phyloP scores from a whole-genome alignment of 2,329 filamentous ascomycete genomes.

The Rachicladosporium sp. region DNA sequence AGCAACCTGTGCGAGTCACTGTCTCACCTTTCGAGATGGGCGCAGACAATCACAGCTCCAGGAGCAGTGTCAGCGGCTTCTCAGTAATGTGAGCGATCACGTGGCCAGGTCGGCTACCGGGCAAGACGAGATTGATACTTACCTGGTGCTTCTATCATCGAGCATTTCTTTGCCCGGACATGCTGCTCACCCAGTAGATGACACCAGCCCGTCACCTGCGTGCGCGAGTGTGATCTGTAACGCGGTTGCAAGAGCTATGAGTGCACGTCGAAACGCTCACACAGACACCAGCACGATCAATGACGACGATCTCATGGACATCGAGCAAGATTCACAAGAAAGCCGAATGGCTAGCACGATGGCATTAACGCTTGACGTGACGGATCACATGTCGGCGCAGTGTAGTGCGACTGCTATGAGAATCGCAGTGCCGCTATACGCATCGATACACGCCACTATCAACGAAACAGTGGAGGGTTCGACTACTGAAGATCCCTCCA shows the following conservation, averaged over 20 bases:
- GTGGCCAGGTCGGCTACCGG: conserved; percentile 27
- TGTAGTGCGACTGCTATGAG: conserved; percentile 13
- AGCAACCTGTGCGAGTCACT: conserved; percentile 4
- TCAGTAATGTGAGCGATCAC: conserved; percentile 22
- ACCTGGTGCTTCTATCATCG: conserved; percentile 26
- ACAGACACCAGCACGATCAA: too few relatives aligned
- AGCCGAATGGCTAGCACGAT: conserved; percentile 33
- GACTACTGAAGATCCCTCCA: conserved; percentile 4
- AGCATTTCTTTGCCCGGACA: conserved; percentile 6
- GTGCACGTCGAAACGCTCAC: too few relatives aligned
- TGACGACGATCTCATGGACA: conserved; percentile 36
- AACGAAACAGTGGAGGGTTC: background rate
- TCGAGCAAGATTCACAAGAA: conserved; percentile 48
- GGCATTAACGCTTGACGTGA: conserved; percentile 27
- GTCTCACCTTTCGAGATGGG: conserved; percentile 16
- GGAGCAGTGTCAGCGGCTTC: conserved; percentile 14
- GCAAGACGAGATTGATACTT: conserved; percentile 31
- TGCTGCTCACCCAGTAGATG: too few relatives aligned
- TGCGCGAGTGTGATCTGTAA: too few relatives aligned
- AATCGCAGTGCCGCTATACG: conserved; percentile 13
- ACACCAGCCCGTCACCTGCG: too few relatives aligned
- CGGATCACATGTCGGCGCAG: conserved; percentile 28
- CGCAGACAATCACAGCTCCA: conserved; percentile 18
- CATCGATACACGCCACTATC: conserved; percentile 4
- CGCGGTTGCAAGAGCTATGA: too few relatives aligned